Evolutionary conservation across 352 stramenopile genomes (phyloP), one percentile per base, ranked within the genome.

Genomic region (Elongisporangium undulatum): DNA sequence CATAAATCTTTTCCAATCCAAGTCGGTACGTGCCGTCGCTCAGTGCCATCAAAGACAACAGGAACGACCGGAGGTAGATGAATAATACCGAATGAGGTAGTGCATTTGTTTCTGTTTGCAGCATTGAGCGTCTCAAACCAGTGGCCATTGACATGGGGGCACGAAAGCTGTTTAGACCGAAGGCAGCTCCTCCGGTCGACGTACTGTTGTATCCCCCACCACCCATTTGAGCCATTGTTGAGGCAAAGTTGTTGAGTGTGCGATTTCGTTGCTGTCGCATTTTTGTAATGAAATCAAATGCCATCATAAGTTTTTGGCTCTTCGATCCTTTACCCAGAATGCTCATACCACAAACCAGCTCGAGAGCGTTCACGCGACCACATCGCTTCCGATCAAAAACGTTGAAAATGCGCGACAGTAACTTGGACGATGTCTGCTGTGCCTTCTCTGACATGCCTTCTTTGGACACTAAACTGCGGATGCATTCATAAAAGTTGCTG

Each of bases 271-370:
- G 82, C 34, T 90, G 77, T 2, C 81, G 69, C 79, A 96, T 87
- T 60, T 90, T 91, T 10, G 81, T 87, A 64, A 96, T 90, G 45
- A 96, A 92, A 10, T 96, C 87, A 50, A 96, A 96, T 5, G 85
- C 85, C 49, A 90, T 74, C 9, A 82, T 85, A 9, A 96, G 69
- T 62, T 96, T 96, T 55, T 94, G 87, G 50, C 81, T 92, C 56
- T 96, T 96, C 2, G 83, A 90, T 7, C 87, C 87, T 64, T 85
- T 85, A 9, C 87, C 87, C 16, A 96, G 53, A 53, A 96, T 94
- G 56, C 82, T 94, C 58, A 96, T 66, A 3, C 87, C 87, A 52
- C 87, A 96, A 13, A 82, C 87, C n/a, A 96, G 69, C 54, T 96
- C 87, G 3, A 96, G 61, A 0, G 82, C 87, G 56, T 94, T 93